Evolutionary conservation across 2,329 filamentous ascomycete genomes (phyloP), one percentile per base, ranked within the genome.

Genomic region (Biscogniauxia sp.): DNA sequence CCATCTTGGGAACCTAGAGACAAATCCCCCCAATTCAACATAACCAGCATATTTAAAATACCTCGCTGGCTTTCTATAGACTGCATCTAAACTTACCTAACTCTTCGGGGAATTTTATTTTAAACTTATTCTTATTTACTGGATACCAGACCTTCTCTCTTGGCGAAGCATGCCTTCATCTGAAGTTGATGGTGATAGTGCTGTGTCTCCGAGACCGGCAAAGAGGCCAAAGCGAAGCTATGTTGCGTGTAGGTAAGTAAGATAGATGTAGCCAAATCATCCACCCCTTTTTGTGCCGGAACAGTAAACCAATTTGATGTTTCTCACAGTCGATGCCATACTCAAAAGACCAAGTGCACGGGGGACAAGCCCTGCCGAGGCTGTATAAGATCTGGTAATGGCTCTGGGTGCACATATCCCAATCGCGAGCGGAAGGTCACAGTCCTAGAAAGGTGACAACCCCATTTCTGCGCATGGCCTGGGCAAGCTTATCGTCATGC

Each of bases 331-430:
- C 70, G 20, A 58, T 76, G 51, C 60, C 71, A 54, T 56, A 54
- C 60, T 15, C 64, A 66, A 25, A 66, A 67, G 56, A 67, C 60
- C 28, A 67, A 66, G 41, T 67, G 65, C 54, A 62, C 64, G 17
- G 64, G 65, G 19, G 62, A 62, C 17, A 59, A 59, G 57, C 65
- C 65, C 17, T 67, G 65, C 53, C 55, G 56, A 19, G 57, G 64
- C 15, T 67, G 65, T 41, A 32, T 64, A 32, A 60, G 60, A 32
- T 66, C 64, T 2, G 62, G 62, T 25, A 62, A 58, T 45, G 59
- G 52, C 26, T 26, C 57, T 5, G 58, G 62, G 25, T 68, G 65
- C 52, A 56, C 58, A 6, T 66, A 63, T 58, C 62, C 64, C 37
- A 57, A 53, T 50, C 60, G 62, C 20, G 64, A 66, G 26, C 53